These are phyloP conservation scores for Fusarium multiceps DNA, from an alignment of 2,329 filamentous ascomycete species.

Conservation along the genomic window DNA sequence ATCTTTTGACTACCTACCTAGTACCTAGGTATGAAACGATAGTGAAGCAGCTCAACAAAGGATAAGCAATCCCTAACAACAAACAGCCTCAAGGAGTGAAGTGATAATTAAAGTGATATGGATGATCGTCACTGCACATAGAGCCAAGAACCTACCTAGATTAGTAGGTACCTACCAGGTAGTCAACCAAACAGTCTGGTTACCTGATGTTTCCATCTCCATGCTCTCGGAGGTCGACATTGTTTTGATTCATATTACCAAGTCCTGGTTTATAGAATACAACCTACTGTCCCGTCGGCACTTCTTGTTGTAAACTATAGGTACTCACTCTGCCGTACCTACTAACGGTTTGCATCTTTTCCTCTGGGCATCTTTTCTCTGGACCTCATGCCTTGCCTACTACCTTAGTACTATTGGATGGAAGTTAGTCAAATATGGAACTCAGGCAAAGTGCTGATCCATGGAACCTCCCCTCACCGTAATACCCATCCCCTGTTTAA, in stretches of 20 bases:
- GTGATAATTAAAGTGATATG: not conserved
- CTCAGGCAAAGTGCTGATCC: slow-evolving; percentile 16
- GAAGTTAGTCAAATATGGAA: slow-evolving; percentile 19
- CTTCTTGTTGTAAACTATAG: not conserved
- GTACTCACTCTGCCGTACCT: not conserved
- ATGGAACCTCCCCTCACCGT: slow-evolving; percentile 18
- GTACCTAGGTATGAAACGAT: not conserved
- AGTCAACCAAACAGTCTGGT: slow-evolving; percentile 4
- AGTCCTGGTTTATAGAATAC: not conserved
- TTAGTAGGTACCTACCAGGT: no score
- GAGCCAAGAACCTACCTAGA: slow-evolving; percentile 1
- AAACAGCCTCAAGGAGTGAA: slow-evolving; percentile 3
- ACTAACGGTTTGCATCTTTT: not conserved
- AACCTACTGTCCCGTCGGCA: not conserved
- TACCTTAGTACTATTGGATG: not conserved
- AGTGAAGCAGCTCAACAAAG: slow-evolving; percentile 10
- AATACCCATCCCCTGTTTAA: slow-evolving; percentile 1
- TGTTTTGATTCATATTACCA: not conserved
- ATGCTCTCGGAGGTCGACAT: not conserved
- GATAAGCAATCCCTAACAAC: slow-evolving; percentile 30
- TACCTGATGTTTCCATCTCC: not conserved
- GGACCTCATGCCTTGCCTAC: not conserved
- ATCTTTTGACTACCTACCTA: not conserved
- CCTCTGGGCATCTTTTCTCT: not conserved
- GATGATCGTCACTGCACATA: slow-evolving; percentile 4